Percentiles rank a stretch among this genome's conserved stretches.
Evolutionary conservation across 768 basidiomycete species (phyloP).

Genomic region (Suillus hirtellus): DNA sequence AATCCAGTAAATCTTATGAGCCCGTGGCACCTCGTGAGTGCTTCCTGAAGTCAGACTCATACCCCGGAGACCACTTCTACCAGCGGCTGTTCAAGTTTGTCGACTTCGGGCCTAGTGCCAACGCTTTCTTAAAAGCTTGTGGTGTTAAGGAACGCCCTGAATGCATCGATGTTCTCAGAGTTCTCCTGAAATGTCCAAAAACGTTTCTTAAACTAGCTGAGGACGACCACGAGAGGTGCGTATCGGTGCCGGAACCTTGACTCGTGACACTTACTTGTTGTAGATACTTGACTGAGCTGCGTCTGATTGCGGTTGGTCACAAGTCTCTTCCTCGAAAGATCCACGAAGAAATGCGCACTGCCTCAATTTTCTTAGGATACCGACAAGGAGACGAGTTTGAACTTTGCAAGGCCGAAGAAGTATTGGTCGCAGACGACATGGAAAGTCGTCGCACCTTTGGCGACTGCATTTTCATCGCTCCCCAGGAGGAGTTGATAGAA

Average conservation of each 20-base stretch:
- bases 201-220: slow-evolving; percentile 66
- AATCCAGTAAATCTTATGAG: not conserved
- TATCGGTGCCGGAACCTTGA: not conserved
- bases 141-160: slow-evolving; percentile 85
- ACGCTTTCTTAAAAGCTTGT: slow-evolving; percentile 77
- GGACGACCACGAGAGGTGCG: slow-evolving; percentile 57
- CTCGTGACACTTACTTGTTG: slow-evolving; percentile 7
- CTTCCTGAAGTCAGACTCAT: slow-evolving; percentile 48
- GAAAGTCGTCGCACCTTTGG: slow-evolving; percentile 77
- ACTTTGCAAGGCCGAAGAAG: slow-evolving; percentile 59
- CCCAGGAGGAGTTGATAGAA: slow-evolving; percentile 89
- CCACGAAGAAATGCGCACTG: slow-evolving; percentile 58
- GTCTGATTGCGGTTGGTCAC: slow-evolving; percentile 75
- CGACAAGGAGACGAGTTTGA: slow-evolving; percentile 58
- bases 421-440: slow-evolving; percentile 82
- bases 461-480: slow-evolving; percentile 66
- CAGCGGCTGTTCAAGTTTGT: slow-evolving; percentile 80
- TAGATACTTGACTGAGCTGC: slow-evolving; percentile 77
- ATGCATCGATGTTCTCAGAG: slow-evolving; percentile 70
- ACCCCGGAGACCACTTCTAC: slow-evolving; percentile 36
- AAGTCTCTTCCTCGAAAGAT: slow-evolving; percentile 41
- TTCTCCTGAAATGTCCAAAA: slow-evolving; percentile 61
- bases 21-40: slow-evolving; percentile 57
- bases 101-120: slow-evolving; percentile 76
- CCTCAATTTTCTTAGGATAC: slow-evolving; percentile 68